These are phyloP conservation scores for Candida buenavistaensis DNA, from an alignment of 1,139 yeast species.

Conservation along the genomic window DNA sequence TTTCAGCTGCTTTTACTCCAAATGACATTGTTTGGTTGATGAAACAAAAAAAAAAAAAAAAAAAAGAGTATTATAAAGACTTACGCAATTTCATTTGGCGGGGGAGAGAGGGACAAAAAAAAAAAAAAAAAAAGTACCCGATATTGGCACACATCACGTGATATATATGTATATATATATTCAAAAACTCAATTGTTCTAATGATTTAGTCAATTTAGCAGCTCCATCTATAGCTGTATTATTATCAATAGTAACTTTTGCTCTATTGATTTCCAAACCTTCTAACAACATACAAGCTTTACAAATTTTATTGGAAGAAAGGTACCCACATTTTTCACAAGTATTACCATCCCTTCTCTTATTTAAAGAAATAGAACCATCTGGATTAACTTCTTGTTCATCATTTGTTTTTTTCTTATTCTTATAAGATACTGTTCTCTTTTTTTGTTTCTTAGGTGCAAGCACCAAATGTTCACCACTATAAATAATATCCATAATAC, in stretches of 20 bases:
- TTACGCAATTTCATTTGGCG: not conserved
- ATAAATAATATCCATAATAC: slow-evolving; percentile 90
- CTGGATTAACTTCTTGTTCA: slow-evolving; percentile 55
- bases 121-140: not conserved
- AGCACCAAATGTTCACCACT: slow-evolving; percentile 88
- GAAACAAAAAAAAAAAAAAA: not conserved
- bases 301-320: slow-evolving; percentile 85
- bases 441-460: slow-evolving; percentile 52
- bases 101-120: not conserved
- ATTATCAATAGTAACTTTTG: slow-evolving; percentile 56
- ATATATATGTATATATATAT: slow-evolving; percentile 10
- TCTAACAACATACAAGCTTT: slow-evolving; percentile 90
- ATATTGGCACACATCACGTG: not conserved
- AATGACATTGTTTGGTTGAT: slow-evolving; percentile 32
- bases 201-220: slow-evolving; percentile 62
- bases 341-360: slow-evolving; percentile 59
- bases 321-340: slow-evolving; percentile 89
- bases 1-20: slow-evolving; percentile 43
- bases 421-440: slow-evolving; percentile 29
- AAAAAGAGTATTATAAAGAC: not conserved
- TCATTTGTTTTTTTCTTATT: slow-evolving; percentile 20
- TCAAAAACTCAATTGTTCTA: slow-evolving; percentile 66
- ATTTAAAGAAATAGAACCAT: slow-evolving; percentile 56
- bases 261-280: slow-evolving; percentile 77
- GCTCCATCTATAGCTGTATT: slow-evolving; percentile 60